Percentiles rank a stretch among this genome's conserved stretches.
Conservation (phyloP, 2,329 filamentous ascomycete species). For the Xenoacremonium recifei region DNA sequence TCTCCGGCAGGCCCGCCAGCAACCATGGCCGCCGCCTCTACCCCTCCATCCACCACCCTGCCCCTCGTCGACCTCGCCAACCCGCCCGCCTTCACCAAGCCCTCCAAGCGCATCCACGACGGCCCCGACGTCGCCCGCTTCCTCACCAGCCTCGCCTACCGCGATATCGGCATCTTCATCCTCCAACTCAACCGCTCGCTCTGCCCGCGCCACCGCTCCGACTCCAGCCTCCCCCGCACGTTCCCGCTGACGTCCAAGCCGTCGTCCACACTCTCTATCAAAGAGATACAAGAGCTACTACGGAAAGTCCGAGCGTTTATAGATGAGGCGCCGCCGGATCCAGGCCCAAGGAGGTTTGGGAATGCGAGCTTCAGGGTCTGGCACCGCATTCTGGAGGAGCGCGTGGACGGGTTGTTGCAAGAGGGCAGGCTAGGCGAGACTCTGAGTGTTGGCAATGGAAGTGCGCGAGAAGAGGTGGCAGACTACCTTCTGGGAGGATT, state of each 20-base stretch:
- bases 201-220: slow-evolving; percentile 63
- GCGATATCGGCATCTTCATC: slow-evolving; percentile 82
- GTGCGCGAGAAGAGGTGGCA: slow-evolving; percentile 65
- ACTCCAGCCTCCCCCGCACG: slow-evolving; percentile 32
- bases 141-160: slow-evolving; percentile 77
- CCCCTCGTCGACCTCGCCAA: slow-evolving; percentile 47
- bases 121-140: slow-evolving; percentile 79
- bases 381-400: slow-evolving; percentile 66
- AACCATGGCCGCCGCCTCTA: slow-evolving; percentile 24
- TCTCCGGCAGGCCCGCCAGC: too few species aligned
- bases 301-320: slow-evolving; percentile 64
- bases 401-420: slow-evolving; percentile 40
- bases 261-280: slow-evolving; percentile 52
- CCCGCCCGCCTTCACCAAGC: slow-evolving; percentile 59
- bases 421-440: slow-evolving; percentile 29
- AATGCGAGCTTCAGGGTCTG: slow-evolving; percentile 89
- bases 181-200: slow-evolving; percentile 87
- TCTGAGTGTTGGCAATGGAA: slow-evolving; percentile 32
- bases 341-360: slow-evolving; percentile 84
- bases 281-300: slow-evolving; percentile 65
- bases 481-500: slow-evolving; percentile 83
- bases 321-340: slow-evolving; percentile 77
- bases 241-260: slow-evolving; percentile 42
- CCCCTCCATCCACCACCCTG: slow-evolving; percentile 35
- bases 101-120: slow-evolving; percentile 81